Conservation (phyloP, 129 eudicot genomes). For the Artemisia tridentata region DNA sequence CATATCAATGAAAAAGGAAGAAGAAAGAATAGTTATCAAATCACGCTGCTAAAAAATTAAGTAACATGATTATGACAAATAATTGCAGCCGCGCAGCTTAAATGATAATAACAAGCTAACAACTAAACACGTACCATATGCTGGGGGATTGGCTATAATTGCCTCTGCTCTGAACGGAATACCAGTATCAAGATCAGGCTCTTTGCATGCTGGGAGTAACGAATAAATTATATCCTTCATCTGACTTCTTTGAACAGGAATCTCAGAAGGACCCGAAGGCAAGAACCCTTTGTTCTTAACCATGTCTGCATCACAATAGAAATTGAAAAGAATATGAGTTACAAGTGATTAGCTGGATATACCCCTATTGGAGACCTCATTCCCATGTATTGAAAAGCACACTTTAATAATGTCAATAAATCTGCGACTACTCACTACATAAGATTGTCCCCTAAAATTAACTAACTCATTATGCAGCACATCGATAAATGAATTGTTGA, state of each 20-base stretch:
- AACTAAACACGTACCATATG: constrained; percentile 64
- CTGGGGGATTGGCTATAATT: constrained; percentile 97
- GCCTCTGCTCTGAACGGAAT: constrained; percentile 94
- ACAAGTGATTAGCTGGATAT: constrained; percentile 7
- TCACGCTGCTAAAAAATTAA: neutral
- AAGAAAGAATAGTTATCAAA: neutral
- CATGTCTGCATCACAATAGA: constrained; percentile 59
- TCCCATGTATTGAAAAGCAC: neutral
- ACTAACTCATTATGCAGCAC: neutral
- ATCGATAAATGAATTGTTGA: neutral
- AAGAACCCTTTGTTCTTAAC: constrained; percentile 98
- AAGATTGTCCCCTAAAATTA: constrained; percentile 6
- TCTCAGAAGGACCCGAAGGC: constrained; percentile 99
- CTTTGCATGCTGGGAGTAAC: constrained; percentile 87
- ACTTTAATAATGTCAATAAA: constrained; percentile 1
- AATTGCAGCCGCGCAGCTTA: neutral
- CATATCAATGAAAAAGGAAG: too few relatives aligned
- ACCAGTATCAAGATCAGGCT: constrained; percentile 81
- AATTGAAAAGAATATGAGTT: constrained; percentile 6
- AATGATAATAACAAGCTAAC: neutral
- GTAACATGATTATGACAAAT: neutral
- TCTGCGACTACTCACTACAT: constrained; percentile 2
- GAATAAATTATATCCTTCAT: constrained; percentile 89
- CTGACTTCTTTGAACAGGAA: constrained; percentile 87
- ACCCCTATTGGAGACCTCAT: constrained; percentile 15